Conservation (phyloP, 345 rosid species). For the Gossypium arboreum region DNA sequence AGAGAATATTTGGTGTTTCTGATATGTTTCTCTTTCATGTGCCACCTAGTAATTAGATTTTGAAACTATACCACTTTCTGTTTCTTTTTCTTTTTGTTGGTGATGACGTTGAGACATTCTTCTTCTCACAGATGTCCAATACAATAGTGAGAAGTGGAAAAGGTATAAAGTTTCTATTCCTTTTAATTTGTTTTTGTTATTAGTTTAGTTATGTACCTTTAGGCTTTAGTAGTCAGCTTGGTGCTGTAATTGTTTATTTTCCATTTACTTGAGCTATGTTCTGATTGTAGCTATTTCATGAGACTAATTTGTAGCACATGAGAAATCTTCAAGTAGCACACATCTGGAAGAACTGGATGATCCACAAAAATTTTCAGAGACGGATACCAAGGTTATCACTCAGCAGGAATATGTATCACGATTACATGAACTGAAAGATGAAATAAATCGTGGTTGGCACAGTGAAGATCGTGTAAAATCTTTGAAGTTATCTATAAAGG, state of each 20-base stretch:
- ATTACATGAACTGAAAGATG: conserved; percentile 71
- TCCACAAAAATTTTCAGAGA: conserved; percentile 46
- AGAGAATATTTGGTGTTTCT: background rate
- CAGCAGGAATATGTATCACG: conserved; percentile 72
- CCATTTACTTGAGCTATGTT: conserved; percentile 5
- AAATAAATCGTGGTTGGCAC: conserved; percentile 65
- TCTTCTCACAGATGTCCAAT: conserved; percentile 55
- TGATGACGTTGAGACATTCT: conserved; percentile 1
- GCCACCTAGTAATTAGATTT: background rate
- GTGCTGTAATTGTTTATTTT: background rate
- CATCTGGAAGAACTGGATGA: conserved; percentile 56
- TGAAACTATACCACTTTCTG: background rate
- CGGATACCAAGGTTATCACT: conserved; percentile 44
- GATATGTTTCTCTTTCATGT: background rate
- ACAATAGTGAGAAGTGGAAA: conserved; percentile 55
- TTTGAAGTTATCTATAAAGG: conserved; percentile 81
- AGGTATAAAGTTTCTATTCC: conserved; percentile 35
- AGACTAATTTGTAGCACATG: conserved; percentile 34
- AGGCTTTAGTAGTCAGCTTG: conserved; percentile 1
- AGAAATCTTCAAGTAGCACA: conserved; percentile 39
- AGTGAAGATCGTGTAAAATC: conserved; percentile 77
- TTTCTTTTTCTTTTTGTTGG: conserved; percentile 5
- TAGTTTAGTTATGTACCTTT: background rate
- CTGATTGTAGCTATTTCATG: conserved; percentile 18
- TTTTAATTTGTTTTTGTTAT: background rate